phyloP scores from a whole-genome alignment of 768 basidiomycete species.

The Mycena chlorophos region DNA sequence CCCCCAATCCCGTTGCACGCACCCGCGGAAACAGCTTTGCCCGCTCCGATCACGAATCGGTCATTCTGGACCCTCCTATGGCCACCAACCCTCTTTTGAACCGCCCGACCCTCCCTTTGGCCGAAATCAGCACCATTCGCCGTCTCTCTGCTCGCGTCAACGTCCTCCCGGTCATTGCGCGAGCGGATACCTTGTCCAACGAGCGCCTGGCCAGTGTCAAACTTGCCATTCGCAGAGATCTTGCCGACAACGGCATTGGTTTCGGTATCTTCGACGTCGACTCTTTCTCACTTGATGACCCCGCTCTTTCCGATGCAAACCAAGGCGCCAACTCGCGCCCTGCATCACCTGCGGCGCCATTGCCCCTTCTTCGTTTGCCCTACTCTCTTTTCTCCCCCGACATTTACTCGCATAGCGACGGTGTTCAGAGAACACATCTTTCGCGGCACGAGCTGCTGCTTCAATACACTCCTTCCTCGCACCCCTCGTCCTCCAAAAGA shows the following conservation, averaged over 20 bases:
- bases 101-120: conserved; percentile 64
- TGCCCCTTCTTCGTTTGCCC: conserved; percentile 67
- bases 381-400: conserved; percentile 85
- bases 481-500: conserved; percentile 44
- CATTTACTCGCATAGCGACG: conserved; percentile 81
- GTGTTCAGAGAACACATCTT: conserved; percentile 55
- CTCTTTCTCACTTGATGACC: conserved; percentile 51
- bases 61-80: conserved; percentile 79
- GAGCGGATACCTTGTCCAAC: conserved; percentile 79
- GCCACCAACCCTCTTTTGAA: conserved; percentile 69
- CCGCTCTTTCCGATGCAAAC: conserved; percentile 47
- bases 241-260: conserved; percentile 82
- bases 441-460: conserved; percentile 73
- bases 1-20: conserved; percentile 67
- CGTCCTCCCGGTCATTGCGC: conserved; percentile 82
- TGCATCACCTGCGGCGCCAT: conserved; percentile 60
- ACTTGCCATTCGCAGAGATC: conserved; percentile 74
- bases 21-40: conserved; percentile 72
- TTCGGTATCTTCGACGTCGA: conserved; percentile 89
- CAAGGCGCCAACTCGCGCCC: conserved; percentile 57
- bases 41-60: conserved; percentile 69
- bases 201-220: conserved; percentile 80
- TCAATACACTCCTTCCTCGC: conserved; percentile 66
- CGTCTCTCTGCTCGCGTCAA: conserved; percentile 81
- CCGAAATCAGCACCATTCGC: conserved; percentile 77